phyloP scores from a whole-genome alignment of 2,329 filamentous ascomycete species.

The Phialemonium atrogriseum region DNA sequence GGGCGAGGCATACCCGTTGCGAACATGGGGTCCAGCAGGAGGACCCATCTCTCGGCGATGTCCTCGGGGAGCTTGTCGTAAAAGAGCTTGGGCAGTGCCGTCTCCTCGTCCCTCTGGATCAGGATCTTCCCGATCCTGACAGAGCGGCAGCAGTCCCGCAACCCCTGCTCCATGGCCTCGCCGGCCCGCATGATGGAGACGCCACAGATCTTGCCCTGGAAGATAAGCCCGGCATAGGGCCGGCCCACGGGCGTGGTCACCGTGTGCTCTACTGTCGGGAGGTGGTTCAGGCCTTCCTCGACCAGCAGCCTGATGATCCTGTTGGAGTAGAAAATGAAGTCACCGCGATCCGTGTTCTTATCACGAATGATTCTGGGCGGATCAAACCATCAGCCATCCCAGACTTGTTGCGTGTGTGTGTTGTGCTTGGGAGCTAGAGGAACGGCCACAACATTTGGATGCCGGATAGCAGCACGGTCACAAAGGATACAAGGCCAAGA shows the following conservation, averaged over 20 bases:
- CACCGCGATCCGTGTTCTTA: slow-evolving; percentile 78
- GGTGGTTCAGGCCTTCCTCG: slow-evolving; percentile 93
- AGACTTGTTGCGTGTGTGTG: slow-evolving; percentile 6
- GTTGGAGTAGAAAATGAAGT: slow-evolving; percentile 99
- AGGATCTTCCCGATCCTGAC: slow-evolving; percentile 97
- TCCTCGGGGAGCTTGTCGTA: slow-evolving; percentile 97
- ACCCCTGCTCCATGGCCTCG: slow-evolving; percentile 95
- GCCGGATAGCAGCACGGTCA: too few relatives aligned
- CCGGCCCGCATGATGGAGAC: slow-evolving; percentile 98
- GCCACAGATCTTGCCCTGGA: slow-evolving; percentile 96
- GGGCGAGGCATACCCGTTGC: slow-evolving; percentile 62
- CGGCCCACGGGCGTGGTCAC: slow-evolving; percentile 88
- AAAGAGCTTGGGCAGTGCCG: slow-evolving; percentile 82
- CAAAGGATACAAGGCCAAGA: slow-evolving; percentile 24
- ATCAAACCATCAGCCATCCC: too few relatives aligned
- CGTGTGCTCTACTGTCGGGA: slow-evolving; percentile 80
- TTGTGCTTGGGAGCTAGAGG: not conserved
- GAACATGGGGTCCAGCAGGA: slow-evolving; percentile 97
- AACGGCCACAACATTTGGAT: not conserved
- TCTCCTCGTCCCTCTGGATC: slow-evolving; percentile 96
- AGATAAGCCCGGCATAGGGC: slow-evolving; percentile 83
- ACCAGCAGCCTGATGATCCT: slow-evolving; percentile 94
- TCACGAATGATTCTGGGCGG: slow-evolving; percentile 80
- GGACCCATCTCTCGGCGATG: slow-evolving; percentile 85
- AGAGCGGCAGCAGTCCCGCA: slow-evolving; percentile 94